A percentile compares a stretch with the other conserved stretches of the same genome.
Conservation (phyloP, 2,329 filamentous ascomycete species). For the Orbilia quercus region DNA sequence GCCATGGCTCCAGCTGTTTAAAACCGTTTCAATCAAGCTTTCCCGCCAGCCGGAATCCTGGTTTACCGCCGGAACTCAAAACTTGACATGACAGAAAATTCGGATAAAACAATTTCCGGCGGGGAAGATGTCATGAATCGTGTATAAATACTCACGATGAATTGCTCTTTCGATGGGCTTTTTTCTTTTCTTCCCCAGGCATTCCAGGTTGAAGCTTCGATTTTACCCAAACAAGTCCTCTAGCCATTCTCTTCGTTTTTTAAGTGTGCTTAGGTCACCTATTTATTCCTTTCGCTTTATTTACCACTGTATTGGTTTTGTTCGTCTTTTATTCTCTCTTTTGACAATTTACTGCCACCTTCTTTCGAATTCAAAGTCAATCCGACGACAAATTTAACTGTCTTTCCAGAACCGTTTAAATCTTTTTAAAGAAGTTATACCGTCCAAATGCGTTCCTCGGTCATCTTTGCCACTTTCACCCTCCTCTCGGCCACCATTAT, state of each 20-base stretch:
- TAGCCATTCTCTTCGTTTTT: constrained; percentile 10
- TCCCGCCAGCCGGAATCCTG: background rate
- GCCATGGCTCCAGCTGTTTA: constrained; percentile 19
- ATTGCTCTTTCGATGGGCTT: background rate
- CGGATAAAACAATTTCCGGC: constrained; percentile 23
- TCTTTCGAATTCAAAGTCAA: constrained; percentile 8
- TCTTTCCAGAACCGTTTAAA: background rate
- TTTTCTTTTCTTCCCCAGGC: constrained; percentile 39
- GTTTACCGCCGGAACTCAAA: background rate
- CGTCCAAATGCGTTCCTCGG: constrained; percentile 50
- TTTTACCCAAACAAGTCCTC: constrained; percentile 15
- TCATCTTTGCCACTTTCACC: constrained; percentile 35
- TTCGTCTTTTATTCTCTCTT: constrained; percentile 14
- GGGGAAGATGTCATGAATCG: too few relatives aligned
- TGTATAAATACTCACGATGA: constrained; percentile 25
- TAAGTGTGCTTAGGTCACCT: constrained; percentile 48
- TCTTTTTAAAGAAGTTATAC: constrained; percentile 5
- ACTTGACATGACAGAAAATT: background rate
- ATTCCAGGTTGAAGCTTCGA: constrained; percentile 57
- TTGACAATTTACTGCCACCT: background rate
- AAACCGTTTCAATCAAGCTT: constrained; percentile 37
- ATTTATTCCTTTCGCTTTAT: constrained; percentile 39
- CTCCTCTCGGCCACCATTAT: constrained; percentile 51
- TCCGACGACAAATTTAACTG: background rate
- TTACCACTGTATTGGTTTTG: constrained; percentile 48